Conservation (phyloP, 2,329 filamentous ascomycete species). For the Epichloe hybrida region DNA sequence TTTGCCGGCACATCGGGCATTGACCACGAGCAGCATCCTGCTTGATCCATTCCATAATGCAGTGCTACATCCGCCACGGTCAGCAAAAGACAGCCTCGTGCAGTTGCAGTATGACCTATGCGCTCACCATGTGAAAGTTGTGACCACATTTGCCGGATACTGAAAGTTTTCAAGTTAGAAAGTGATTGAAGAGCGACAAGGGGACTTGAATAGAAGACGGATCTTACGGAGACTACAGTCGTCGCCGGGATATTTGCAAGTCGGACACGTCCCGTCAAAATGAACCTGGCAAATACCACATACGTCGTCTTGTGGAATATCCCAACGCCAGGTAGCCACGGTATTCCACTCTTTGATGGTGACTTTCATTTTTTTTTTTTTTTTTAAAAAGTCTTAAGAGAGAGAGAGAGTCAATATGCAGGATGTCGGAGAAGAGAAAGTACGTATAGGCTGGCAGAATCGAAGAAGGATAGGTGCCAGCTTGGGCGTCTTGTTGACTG, state of each 20-base stretch:
- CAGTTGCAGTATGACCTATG: not conserved
- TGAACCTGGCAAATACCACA: constrained; percentile 97
- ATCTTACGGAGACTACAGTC: constrained; percentile 77
- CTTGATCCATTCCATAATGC: constrained; percentile 90
- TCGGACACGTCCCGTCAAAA: constrained; percentile 94
- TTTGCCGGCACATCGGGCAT: constrained; percentile 96
- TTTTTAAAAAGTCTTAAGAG: too few species aligned
- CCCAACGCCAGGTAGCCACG: constrained; percentile 94
- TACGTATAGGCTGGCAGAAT: not conserved
- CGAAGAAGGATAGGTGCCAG: not conserved
- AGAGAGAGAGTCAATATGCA: too few species aligned
- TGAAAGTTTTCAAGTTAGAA: constrained; percentile 22
- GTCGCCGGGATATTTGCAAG: constrained; percentile 94
- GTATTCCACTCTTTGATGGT: constrained; percentile 87
- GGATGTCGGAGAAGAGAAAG: too few species aligned
- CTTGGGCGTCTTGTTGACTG: too few species aligned
- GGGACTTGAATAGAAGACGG: not conserved
- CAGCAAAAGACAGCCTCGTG: not conserved
- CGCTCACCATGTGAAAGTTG: constrained; percentile 84
- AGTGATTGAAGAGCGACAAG: not conserved
- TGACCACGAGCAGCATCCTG: constrained; percentile 87
- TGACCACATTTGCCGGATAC: constrained; percentile 95
- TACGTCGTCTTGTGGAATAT: constrained; percentile 92
- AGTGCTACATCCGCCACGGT: constrained; percentile 49
- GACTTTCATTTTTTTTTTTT: constrained; percentile 61